Percentiles rank a stretch among this genome's conserved stretches.
These are phyloP conservation scores for Stachybotrys echinatus DNA, from an alignment of 2,329 filamentous ascomycete genomes.

Conservation along the genomic window DNA sequence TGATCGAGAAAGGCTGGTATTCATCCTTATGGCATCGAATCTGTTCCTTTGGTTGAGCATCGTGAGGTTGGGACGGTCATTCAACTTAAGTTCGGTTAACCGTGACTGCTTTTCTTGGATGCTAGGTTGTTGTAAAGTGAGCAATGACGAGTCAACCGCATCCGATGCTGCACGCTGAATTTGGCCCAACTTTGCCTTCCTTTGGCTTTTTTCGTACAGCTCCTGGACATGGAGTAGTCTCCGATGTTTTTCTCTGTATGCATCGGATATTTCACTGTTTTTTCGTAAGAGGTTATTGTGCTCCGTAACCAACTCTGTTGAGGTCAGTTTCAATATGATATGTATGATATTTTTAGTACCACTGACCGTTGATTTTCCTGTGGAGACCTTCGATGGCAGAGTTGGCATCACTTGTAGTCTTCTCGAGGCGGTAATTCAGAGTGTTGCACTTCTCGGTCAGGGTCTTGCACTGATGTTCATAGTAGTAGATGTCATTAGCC, in stretches of 20 bases:
- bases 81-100: neutral
- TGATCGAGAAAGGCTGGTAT: conserved; percentile 8
- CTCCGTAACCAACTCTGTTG: conserved; percentile 50
- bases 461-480: conserved; percentile 67
- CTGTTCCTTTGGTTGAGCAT: neutral
- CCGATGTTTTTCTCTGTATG: conserved; percentile 65
- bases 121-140: conserved; percentile 1
- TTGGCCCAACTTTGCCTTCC: conserved; percentile 47
- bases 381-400: conserved; percentile 63
- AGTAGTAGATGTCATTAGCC: conserved; percentile 75
- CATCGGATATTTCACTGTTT: conserved; percentile 64
- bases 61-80: neutral
- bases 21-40: conserved; percentile 7
- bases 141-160: conserved; percentile 23
- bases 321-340: conserved; percentile 5
- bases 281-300: conserved; percentile 61
- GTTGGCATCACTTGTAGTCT: conserved; percentile 70
- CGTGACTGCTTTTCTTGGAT: neutral
- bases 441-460: conserved; percentile 66
- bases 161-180: conserved; percentile 50
- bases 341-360: neutral
- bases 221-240: conserved; percentile 65
- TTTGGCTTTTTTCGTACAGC: conserved; percentile 56
- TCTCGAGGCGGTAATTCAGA: conserved; percentile 64
- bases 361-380: conserved; percentile 56